A percentile compares a stretch with the other conserved stretches of the same genome.
Evolutionary conservation across 2,329 filamentous ascomycete species (phyloP).

Genomic region (Endocalyx cinctus): DNA sequence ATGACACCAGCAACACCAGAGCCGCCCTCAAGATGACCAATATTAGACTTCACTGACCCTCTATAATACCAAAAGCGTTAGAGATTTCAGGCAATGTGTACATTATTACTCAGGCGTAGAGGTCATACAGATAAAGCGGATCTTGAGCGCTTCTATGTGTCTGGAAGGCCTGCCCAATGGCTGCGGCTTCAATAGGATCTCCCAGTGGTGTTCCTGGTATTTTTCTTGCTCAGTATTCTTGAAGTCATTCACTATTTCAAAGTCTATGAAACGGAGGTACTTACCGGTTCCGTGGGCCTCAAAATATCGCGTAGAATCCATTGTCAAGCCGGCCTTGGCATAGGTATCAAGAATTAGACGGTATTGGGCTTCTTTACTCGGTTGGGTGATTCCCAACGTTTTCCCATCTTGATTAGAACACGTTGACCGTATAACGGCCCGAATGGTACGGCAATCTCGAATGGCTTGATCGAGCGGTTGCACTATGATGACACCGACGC

Average conservation of each 20-base stretch:
- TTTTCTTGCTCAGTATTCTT: not conserved
- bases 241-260: too few species aligned
- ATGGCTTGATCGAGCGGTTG: not conserved
- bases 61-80: not conserved
- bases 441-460: not conserved
- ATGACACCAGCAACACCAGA: conserved; percentile 1
- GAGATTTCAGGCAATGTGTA: too few species aligned
- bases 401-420: conserved; percentile 1
- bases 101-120: not conserved
- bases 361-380: not conserved
- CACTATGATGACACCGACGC: not conserved
- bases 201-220: conserved; percentile 1
- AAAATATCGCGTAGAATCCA: not conserved
- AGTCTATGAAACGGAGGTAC: too few species aligned
- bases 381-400: not conserved
- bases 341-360: conserved; percentile 1
- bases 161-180: conserved; percentile 1
- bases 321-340: not conserved
- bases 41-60: conserved; percentile 4
- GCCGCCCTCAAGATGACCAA: conserved; percentile 4
- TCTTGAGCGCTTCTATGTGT: not conserved
- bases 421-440: conserved; percentile 2
- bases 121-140: conserved; percentile 1
- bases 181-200: conserved; percentile 2
- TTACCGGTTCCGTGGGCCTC: conserved; percentile 5